These are phyloP conservation scores for Penicillium sp. DNA, from an alignment of 2,329 filamentous ascomycete genomes.

Conservation along the genomic window DNA sequence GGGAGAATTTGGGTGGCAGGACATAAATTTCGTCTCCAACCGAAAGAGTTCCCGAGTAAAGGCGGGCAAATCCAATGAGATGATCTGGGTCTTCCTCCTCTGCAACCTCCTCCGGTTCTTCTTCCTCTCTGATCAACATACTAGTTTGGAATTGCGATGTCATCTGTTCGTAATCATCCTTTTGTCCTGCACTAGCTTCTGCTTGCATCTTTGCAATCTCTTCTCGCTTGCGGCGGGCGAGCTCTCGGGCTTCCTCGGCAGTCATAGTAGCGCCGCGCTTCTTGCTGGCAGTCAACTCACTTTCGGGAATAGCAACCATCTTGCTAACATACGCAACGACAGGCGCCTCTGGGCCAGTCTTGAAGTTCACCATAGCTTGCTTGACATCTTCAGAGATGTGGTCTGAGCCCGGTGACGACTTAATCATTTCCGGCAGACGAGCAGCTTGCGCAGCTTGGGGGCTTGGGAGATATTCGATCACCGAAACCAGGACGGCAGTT, in stretches of 20 bases:
- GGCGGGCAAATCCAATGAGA: slow-evolving; percentile 88
- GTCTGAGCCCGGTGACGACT: slow-evolving; percentile 73
- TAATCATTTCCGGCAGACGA: slow-evolving; percentile 75
- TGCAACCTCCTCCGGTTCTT: slow-evolving; percentile 54
- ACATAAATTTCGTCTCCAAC: slow-evolving; percentile 92
- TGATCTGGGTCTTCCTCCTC: slow-evolving; percentile 72
- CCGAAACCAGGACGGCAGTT: slow-evolving; percentile 87
- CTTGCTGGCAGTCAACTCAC: slow-evolving; percentile 79
- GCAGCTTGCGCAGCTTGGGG: slow-evolving; percentile 76
- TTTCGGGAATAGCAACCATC: slow-evolving; percentile 93
- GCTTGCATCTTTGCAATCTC: slow-evolving; percentile 81
- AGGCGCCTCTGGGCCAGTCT: slow-evolving; percentile 67
- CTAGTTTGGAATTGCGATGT: slow-evolving; percentile 62
- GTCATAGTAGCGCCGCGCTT: slow-evolving; percentile 73
- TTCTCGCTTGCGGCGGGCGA: slow-evolving; percentile 83
- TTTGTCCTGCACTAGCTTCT: slow-evolving; percentile 45
- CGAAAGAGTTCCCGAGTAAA: slow-evolving; percentile 86
- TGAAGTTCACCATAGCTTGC: slow-evolving; percentile 81
- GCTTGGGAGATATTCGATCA: slow-evolving; percentile 88
- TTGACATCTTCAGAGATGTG: slow-evolving; percentile 69
- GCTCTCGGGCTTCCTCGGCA: slow-evolving; percentile 84
- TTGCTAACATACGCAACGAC: slow-evolving; percentile 96
- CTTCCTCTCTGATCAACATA: slow-evolving; percentile 54
- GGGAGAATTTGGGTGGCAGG: slow-evolving; percentile 88
- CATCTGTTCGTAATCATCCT: slow-evolving; percentile 56